Base-by-base conservation (phyloP, 2,329 filamentous ascomycete species). In the Emericellopsis cladophorae region DNA sequence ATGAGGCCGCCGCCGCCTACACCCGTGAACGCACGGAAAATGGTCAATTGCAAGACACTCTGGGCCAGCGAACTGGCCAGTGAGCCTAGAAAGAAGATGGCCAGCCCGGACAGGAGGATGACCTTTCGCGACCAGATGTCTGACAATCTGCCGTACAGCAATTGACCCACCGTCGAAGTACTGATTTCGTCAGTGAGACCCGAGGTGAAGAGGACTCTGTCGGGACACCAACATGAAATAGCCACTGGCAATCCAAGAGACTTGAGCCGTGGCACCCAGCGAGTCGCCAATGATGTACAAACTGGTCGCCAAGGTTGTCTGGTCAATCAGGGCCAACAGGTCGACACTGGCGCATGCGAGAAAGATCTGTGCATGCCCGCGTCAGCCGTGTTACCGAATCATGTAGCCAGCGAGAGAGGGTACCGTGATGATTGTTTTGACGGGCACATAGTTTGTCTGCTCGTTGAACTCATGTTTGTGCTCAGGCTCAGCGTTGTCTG, bases 1-100 rank as follows among this genome's bases (percentile, higher is more conserved):
- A 76, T 79, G 67, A 86, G 77, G 2, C 82, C 82, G 2, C 79
- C 81, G 10, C 81, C 82, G 16, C 82, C 83, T 42, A 85, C 72
- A 37, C 63, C 61, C 7, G 61, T 64, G 23, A 65, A 58, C 24
- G 57, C 58, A 4, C 63, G 61, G 37, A 65, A 65, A 39, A 65
- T 40, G 8, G 59, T 62, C 18, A 66, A 54, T 37, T 68, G 63
- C 1, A 58, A 49, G 3, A 59, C 59, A 4, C 58, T 60, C 32
- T 59, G 53, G 0, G 66, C 54, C 2, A 69, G 51, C 0, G 64
- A 67, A 2, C 64, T 59, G 1, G 64, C 64, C 3, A 69, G 48
- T 0, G 65, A 67, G 3, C 72, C 74, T 18, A 69, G 54, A 55
- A 68, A 67, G 58, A 78, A 78, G 44, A 72, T 58, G 47, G 57